Conservation (phyloP, 2,329 filamentous ascomycete species). For the Daldinia sp. region DNA sequence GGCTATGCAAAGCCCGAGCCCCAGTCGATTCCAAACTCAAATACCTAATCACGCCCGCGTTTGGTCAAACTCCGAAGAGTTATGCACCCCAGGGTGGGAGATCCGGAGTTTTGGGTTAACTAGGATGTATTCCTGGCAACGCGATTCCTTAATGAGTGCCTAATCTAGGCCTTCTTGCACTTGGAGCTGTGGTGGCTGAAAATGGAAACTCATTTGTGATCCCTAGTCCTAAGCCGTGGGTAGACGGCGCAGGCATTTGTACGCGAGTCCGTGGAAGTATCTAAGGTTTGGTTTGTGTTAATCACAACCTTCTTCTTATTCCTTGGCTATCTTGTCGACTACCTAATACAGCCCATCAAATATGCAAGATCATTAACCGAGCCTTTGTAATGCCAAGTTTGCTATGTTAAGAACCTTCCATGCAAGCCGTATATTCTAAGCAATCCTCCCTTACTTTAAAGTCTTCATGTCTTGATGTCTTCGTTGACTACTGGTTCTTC, state of each 20-base stretch:
- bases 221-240: conserved; percentile 13
- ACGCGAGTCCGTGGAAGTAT: background rate
- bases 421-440: background rate
- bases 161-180: background rate
- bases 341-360: background rate
- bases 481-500: background rate
- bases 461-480: background rate
- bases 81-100: background rate
- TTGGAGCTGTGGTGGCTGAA: conserved; percentile 8
- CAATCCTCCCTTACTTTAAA: background rate
- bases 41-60: background rate
- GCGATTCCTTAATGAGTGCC: conserved; percentile 13
- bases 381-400: background rate
- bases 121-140: conserved; percentile 11
- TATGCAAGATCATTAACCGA: background rate
- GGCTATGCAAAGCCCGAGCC: background rate
- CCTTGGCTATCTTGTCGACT: background rate
- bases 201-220: conserved; percentile 24
- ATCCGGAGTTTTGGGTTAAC: conserved; percentile 33
- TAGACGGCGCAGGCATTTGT: conserved; percentile 10
- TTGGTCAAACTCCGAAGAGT: conserved; percentile 2
- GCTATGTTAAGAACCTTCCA: background rate
- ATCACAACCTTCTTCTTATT: background rate
- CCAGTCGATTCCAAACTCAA: background rate
- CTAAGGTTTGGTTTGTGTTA: background rate